Base-by-base conservation (phyloP, 352 stramenopile species). In the Globisporangium ultimum region DNA sequence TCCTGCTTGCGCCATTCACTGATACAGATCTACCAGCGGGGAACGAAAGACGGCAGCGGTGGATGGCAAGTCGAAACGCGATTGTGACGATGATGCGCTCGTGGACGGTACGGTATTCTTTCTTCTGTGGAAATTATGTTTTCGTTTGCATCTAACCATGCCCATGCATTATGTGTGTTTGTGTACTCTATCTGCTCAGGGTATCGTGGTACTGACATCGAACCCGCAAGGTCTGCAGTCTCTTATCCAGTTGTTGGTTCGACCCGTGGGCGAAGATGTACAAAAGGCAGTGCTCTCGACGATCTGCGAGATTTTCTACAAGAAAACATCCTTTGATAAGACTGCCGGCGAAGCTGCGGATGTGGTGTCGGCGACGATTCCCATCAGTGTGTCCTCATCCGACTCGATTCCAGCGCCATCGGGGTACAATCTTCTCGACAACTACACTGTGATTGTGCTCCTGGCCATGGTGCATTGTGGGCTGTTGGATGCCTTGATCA, bases 41-140 rank as follows among this genome's bases (percentile, higher is more conserved):
- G 0, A 93, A 93, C 28, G 87, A 96, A 53, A 63, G 88, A 34
- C 83, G 88, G 11, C 87, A 93, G 61, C 84, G 84, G 2, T 96
- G 88, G 88, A 96, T 92, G 72, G 87, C 88, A 17, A 95, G 87
- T 76, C 84, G 87, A 3, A 95, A 94, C 40, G 87, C 88, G 14
- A 88, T 96, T 32, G 84, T 96, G 34, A 92, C 82, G 10, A 91
- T 96, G 81, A 95, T 96, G 85, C 84, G 87, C 0, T 95, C 88
- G 17, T 96, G 88, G 88, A 96, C 88, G 48, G 79, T 87, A 61
- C 20, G 53, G 28, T 6, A 5, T 36, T 36, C 3, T 36, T 6
- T 36, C 28, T 36, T 36, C 21, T 24, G 14, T n/a, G 13, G 17
- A 18, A 20, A 45, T 15, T 47, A 34, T 12, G 24, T 36, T 38